These are phyloP conservation scores for Sistotremastrum suecicum DNA, from an alignment of 768 basidiomycete species.

Conservation along the genomic window DNA sequence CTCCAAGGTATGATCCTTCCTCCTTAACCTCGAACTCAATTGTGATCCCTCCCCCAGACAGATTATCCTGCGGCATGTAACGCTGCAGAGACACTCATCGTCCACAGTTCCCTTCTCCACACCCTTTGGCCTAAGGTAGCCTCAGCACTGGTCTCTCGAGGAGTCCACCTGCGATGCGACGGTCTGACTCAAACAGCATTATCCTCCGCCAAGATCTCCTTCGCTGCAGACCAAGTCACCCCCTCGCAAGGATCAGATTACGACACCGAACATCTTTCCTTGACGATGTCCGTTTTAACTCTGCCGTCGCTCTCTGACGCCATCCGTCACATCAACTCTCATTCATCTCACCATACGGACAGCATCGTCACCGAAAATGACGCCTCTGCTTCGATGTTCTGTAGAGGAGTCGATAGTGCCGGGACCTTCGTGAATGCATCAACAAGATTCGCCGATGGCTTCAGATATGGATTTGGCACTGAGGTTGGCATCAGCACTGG, in stretches of 20 bases:
- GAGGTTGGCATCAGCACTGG: conserved; percentile 98
- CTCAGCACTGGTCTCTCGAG: conserved; percentile 45
- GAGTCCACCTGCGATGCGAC: conserved; percentile 76
- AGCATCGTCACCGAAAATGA: conserved; percentile 77
- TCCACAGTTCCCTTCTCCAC: conserved; percentile 59
- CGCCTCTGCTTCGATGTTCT: conserved; percentile 53
- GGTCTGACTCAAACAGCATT: conserved; percentile 44
- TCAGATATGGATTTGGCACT: conserved; percentile 92
- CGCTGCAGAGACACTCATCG: conserved; percentile 73
- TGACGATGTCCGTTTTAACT: conserved; percentile 67
- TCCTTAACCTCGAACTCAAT: not conserved
- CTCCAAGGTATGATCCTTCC: conserved; percentile 53
- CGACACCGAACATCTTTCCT: conserved; percentile 75
- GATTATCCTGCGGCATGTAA: conserved; percentile 97
- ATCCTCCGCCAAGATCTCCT: conserved; percentile 17
- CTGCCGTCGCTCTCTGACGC: conserved; percentile 62
- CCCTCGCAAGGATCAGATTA: conserved; percentile 53
- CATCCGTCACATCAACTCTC: conserved; percentile 79
- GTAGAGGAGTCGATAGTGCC: conserved; percentile 79
- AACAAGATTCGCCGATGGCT: conserved; percentile 94
- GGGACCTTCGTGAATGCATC: conserved; percentile 92
- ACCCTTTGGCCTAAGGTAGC: conserved; percentile 79
- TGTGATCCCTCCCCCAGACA: conserved; percentile 30
- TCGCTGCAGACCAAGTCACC: conserved; percentile 23
- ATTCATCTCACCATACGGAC: conserved; percentile 95